A percentile compares a stretch with the other conserved stretches of the same genome.
phyloP scores from a whole-genome alignment of 139 green algal genomes.

The Nannochloris sp. region DNA sequence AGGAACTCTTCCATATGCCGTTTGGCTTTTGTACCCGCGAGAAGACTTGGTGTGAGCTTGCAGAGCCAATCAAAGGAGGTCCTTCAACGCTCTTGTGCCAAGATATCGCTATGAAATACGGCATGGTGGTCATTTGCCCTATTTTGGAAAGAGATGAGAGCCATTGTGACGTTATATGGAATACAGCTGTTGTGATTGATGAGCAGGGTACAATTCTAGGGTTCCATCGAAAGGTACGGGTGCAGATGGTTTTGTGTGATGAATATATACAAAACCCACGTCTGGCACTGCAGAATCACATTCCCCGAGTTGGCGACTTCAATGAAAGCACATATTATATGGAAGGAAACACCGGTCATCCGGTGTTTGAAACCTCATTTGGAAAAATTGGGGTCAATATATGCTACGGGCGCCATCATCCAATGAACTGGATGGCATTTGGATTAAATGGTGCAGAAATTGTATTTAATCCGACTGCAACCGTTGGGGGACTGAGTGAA shows the following conservation, averaged over 20 bases:
- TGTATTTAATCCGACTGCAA: conserved; percentile 95
- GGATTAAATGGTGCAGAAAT: conserved; percentile 94
- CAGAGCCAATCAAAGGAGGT: conserved; percentile 66
- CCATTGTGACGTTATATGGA: conserved; percentile 88
- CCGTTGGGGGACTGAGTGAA: conserved; percentile 79
- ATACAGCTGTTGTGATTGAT: conserved; percentile 95
- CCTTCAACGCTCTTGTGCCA: conserved; percentile 31
- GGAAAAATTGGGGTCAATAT: conserved; percentile 93
- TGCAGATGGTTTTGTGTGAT: too few species aligned
- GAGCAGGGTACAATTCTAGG: conserved; percentile 84
- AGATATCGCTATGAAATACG: conserved; percentile 29
- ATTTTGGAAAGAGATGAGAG: conserved; percentile 81
- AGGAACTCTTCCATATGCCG: conserved; percentile 89
- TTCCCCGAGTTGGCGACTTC: conserved; percentile 94
- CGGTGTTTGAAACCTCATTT: conserved; percentile 85
- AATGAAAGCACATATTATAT: conserved; percentile 98
- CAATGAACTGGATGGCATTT: conserved; percentile 92
- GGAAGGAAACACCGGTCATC: conserved; percentile 72
- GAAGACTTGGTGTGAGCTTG: conserved; percentile 89
- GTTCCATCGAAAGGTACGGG: conserved; percentile 65
- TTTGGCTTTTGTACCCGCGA: conserved; percentile 97
- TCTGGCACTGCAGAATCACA: conserved; percentile 77
- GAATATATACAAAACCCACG: too few species aligned
- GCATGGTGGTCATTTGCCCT: conserved; percentile 67
- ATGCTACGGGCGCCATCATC: conserved; percentile 96